A percentile compares a stretch with the other conserved stretches of the same genome.
phyloP scores from a whole-genome alignment of 1,139 yeast species.

The Ogataea hybrid region DNA sequence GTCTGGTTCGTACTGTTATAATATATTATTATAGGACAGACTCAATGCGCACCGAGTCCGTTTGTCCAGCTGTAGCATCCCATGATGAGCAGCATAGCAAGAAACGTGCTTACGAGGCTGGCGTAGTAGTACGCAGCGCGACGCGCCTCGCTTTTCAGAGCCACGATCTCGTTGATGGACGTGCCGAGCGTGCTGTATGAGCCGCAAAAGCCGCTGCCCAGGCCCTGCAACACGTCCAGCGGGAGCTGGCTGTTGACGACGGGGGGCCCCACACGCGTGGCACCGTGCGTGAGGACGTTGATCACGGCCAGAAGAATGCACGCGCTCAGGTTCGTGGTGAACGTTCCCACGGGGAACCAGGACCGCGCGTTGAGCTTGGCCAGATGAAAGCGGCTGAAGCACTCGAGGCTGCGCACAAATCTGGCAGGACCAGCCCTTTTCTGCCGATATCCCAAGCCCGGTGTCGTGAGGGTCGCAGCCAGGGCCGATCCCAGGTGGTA shows the following conservation, averaged over 20 bases:
- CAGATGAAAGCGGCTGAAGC: slow-evolving; percentile 53
- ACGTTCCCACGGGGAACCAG: slow-evolving; percentile 73
- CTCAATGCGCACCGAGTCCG: slow-evolving; percentile 29
- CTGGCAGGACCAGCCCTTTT: slow-evolving; percentile 8
- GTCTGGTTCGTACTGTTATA: neutral
- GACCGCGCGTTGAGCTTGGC: slow-evolving; percentile 41
- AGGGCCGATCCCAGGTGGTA: slow-evolving; percentile 44
- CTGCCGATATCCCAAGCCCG: slow-evolving; percentile 7
- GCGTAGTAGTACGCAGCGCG: slow-evolving; percentile 17
- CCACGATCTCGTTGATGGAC: slow-evolving; percentile 63
- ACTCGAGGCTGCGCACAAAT: slow-evolving; percentile 29
- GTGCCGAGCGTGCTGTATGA: slow-evolving; percentile 76
- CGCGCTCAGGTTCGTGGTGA: slow-evolving; percentile 62
- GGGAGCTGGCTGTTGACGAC: slow-evolving; percentile 38
- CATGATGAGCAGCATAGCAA: slow-evolving; percentile 42
- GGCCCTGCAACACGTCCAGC: slow-evolving; percentile 55
- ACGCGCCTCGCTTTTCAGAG: slow-evolving; percentile 30
- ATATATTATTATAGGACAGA: too few species aligned
- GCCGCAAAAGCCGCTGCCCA: slow-evolving; percentile 76
- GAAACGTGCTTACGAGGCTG: slow-evolving; percentile 41
- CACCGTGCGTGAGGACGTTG: slow-evolving; percentile 51
- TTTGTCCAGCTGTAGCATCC: slow-evolving; percentile 56
- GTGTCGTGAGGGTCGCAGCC: slow-evolving; percentile 23
- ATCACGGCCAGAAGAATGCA: slow-evolving; percentile 55
- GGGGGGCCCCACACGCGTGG: slow-evolving; percentile 8